Evolutionary conservation across 768 basidiomycete genomes (phyloP).

Genomic region (Gloeopeniophorella convolvens): DNA sequence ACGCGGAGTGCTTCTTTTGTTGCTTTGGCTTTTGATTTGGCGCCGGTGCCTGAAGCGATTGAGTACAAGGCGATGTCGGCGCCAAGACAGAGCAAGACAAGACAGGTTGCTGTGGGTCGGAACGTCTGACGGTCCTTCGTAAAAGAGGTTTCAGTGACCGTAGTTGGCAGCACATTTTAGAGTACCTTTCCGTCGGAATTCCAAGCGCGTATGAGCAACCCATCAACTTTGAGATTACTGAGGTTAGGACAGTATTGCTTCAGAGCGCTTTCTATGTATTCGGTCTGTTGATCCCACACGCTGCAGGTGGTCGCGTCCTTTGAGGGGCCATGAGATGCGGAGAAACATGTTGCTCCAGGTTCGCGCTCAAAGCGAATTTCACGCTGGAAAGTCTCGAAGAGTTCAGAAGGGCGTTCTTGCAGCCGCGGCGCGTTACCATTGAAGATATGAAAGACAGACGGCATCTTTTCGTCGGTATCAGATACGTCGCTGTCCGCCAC

Average conservation of each 20-base stretch:
- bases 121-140: conserved; percentile 11
- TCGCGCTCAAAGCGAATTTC: conserved; percentile 15
- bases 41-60: background rate
- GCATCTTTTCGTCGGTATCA: background rate
- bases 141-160: background rate
- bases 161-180: background rate
- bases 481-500: background rate
- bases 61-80: conserved; percentile 14
- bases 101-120: background rate
- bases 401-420: conserved; percentile 9
- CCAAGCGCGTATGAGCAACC: conserved; percentile 12
- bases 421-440: conserved; percentile 8
- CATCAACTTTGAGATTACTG: background rate
- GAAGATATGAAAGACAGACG: conserved; percentile 17
- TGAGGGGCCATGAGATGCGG: background rate
- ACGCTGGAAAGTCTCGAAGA: conserved; percentile 17
- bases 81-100: conserved; percentile 15
- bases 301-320: background rate
- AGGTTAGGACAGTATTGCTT: background rate
- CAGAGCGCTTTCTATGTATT: conserved; percentile 4
- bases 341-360: conserved; percentile 2
- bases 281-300: conserved; percentile 4
- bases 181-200: conserved; percentile 17
- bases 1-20: conserved; percentile 17
- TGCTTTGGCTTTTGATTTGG: background rate